Evolutionary conservation across 306 rosid genomes (phyloP), one percentile per base, ranked within the genome.

Genomic region (Biancaea sappan): DNA sequence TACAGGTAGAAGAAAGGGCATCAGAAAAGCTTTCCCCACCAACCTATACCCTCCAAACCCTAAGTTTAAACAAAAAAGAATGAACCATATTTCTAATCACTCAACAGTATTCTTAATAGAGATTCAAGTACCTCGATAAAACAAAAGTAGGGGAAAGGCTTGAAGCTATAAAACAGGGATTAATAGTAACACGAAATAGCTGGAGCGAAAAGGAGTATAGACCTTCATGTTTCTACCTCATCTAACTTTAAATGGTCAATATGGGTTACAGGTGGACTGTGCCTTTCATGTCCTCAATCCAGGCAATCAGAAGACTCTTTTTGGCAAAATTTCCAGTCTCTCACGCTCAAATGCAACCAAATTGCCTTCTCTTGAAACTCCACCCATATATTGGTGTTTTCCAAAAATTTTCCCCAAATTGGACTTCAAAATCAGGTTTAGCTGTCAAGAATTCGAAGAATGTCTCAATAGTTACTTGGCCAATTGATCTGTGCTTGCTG

Each of bases 401-500:
- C 87, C 83, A 77, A 82, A 83, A 0, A 3, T 53, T 69, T 52
- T 71, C 84, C 83, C 82, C 53, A 69, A 31, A 82, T 72, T 79
- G 82, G 82, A 80, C 63, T 77, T 76, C 63, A 77, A 66, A 78
- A 80, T 79, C 81, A 69, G 69, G 73, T 77, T 65, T 85, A 71
- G 75, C 74, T 63, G 88, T 83, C 84, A 66, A 60, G 72, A 82
- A 63, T 48, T 70, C 67, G 29, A 31, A 12, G 51, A 54, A 71
- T 22, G 56, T 50, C 80, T 88, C 89, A 91, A 81, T 94, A 92
- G 87, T 94, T 94, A 81, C 84, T 88, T 3, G 97, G 96, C 97
- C 99, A 94, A 83, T 94, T 92, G 51, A 90, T 87, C 65, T 90
- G 99, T 2, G 97, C 61, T 70, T 94, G 97, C 81, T 94, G 99